A percentile compares a stretch with the other conserved stretches of the same genome.
phyloP scores from a whole-genome alignment of 768 basidiomycete genomes.

The Psilocybe cyanescens region DNA sequence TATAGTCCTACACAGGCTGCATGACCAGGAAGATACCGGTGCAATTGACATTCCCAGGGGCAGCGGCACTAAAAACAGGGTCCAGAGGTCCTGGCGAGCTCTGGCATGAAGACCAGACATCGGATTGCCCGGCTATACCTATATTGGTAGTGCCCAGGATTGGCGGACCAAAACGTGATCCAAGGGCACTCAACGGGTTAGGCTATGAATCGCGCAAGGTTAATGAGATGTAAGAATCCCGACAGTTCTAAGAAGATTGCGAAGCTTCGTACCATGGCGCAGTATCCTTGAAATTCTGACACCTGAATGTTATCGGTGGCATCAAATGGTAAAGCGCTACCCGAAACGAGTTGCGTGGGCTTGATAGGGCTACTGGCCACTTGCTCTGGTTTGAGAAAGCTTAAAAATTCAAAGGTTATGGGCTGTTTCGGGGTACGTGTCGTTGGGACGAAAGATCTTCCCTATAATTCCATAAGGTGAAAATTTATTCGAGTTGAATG shows the following conservation, averaged over 20 bases:
- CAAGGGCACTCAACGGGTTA: not conserved
- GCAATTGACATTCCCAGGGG: constrained; percentile 7
- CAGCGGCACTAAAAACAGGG: not conserved
- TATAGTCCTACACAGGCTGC: not conserved
- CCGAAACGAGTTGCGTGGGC: not conserved
- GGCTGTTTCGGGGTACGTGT: not conserved
- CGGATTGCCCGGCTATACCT: not conserved
- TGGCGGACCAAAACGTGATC: constrained; percentile 6
- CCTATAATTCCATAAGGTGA: not conserved
- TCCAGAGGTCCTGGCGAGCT: not conserved
- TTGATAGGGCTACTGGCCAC: not conserved
- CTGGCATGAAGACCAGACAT: constrained; percentile 5
- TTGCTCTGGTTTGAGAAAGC: not conserved
- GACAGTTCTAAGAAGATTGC: not conserved
- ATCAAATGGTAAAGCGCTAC: not conserved
- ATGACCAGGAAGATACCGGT: not conserved
- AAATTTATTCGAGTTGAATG: not conserved
- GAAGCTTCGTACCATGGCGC: not conserved
- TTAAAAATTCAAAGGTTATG: not conserved
- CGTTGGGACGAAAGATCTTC: not conserved
- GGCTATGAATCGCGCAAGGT: not conserved
- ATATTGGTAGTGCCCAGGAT: not conserved
- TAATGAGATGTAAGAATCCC: not conserved
- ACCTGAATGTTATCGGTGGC: not conserved
- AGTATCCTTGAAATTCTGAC: not conserved